phyloP scores from a whole-genome alignment of 495 filamentous ascomycete species.

The Rostrohypoxylon terebratum region DNA sequence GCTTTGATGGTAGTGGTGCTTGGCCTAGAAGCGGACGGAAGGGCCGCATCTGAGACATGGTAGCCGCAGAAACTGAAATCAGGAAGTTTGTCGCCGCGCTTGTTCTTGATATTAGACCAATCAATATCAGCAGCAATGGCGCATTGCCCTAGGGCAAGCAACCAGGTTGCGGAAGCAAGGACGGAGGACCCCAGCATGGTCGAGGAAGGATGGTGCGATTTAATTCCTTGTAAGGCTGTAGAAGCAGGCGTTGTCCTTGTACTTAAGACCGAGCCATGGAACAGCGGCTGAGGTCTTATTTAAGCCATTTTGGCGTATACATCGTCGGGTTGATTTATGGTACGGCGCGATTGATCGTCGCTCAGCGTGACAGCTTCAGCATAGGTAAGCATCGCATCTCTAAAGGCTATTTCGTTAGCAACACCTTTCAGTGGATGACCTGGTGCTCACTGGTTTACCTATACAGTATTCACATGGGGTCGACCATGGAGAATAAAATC shows the following conservation, averaged over 20 bases:
- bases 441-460: not conserved
- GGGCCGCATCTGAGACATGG: constrained; percentile 8
- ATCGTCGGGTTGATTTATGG: not conserved
- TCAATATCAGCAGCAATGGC: constrained; percentile 11
- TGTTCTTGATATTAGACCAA: constrained; percentile 20
- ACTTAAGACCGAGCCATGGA: not conserved
- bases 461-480: not conserved
- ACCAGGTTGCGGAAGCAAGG: constrained; percentile 10
- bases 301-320: not conserved
- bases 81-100: constrained; percentile 22
- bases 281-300: not conserved
- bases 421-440: not conserved
- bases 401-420: not conserved
- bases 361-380: not conserved
- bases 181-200: constrained; percentile 4
- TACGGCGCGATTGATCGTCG: not conserved
- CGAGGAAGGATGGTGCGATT: not conserved
- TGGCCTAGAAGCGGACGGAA: constrained; percentile 17
- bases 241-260: not conserved
- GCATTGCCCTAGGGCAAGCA: constrained; percentile 11
- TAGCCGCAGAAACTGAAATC: constrained; percentile 30
- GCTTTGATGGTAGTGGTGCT: constrained; percentile 5
- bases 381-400: not conserved
- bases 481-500: not conserved
- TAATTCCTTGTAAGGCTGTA: not conserved